Percentiles rank a stretch among this genome's conserved stretches.
phyloP scores from a whole-genome alignment of 345 rosid genomes.

The Triadica sebifera region DNA sequence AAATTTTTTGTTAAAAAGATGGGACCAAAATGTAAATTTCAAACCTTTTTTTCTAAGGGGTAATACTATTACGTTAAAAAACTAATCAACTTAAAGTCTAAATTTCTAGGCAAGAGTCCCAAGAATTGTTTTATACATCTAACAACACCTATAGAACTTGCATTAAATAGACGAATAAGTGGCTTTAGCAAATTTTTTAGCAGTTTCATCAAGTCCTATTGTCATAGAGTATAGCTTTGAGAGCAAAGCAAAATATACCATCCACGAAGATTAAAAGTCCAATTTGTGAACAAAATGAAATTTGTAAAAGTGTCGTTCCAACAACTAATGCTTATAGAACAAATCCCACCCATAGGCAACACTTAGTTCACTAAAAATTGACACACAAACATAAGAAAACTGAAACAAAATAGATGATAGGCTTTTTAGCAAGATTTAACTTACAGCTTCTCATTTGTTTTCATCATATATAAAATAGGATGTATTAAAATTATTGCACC shows the following conservation, averaged over 20 bases:
- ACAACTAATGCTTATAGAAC: background rate
- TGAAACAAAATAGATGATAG: background rate
- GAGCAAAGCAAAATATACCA: background rate
- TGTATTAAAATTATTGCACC: background rate
- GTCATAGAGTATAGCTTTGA: background rate
- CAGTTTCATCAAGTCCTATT: constrained; percentile 8
- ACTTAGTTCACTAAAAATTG: background rate
- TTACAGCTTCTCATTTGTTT: background rate
- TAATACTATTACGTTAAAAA: too few species aligned
- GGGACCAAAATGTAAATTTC: too few species aligned
- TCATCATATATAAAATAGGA: background rate
- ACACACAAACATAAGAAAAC: background rate
- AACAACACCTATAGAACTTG: background rate
- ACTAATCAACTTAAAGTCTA: background rate
- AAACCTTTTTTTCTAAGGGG: too few species aligned
- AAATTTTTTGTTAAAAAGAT: too few species aligned
- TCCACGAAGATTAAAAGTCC: background rate
- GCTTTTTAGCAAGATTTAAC: background rate
- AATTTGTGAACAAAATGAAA: background rate
- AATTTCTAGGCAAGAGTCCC: background rate
- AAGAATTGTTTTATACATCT: background rate
- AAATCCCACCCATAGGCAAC: background rate
- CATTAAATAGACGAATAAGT: background rate
- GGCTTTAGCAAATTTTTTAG: too few species aligned
- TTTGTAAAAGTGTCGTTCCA: background rate